These are phyloP conservation scores for Auriscalpium microsporum DNA, from an alignment of 768 basidiomycete genomes.

Conservation along the genomic window DNA sequence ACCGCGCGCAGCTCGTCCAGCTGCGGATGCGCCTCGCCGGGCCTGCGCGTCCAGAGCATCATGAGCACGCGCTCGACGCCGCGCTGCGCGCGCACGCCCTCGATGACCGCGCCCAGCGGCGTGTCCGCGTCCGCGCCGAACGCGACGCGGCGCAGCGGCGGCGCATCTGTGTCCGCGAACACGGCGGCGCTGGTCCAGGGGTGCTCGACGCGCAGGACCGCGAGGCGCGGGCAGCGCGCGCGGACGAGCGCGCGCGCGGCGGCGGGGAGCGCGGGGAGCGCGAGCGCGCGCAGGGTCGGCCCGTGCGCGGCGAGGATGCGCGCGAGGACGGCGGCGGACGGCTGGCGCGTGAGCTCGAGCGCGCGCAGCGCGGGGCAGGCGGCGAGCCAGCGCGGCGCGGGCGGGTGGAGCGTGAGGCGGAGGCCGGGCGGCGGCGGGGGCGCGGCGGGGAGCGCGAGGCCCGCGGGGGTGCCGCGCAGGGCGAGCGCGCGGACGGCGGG, in stretches of 20 bases:
- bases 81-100: constrained; percentile 39
- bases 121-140: constrained; percentile 53
- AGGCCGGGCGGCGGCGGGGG: constrained; percentile 31
- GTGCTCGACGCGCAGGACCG: constrained; percentile 49
- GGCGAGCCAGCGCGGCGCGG: constrained; percentile 62
- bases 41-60: constrained; percentile 45
- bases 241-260: constrained; percentile 39
- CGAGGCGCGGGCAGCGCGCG: constrained; percentile 40
- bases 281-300: constrained; percentile 41
- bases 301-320: constrained; percentile 44
- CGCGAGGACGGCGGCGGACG: constrained; percentile 45
- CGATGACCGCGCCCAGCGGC: constrained; percentile 43
- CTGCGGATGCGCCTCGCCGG: constrained; percentile 32
- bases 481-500: constrained; percentile 47
- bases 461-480: constrained; percentile 50
- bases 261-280: constrained; percentile 46
- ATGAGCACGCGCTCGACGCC: constrained; percentile 42
- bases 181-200: constrained; percentile 36
- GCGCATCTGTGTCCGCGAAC: constrained; percentile 36
- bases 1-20: constrained; percentile 50
- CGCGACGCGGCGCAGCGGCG: constrained; percentile 47
- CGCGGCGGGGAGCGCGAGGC: no score
- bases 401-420: constrained; percentile 37
- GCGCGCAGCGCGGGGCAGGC: constrained; percentile 27
- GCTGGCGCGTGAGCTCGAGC: constrained; percentile 56